phyloP scores from a whole-genome alignment of 2,329 filamentous ascomycete genomes.

The Neofusicoccum ribis region DNA sequence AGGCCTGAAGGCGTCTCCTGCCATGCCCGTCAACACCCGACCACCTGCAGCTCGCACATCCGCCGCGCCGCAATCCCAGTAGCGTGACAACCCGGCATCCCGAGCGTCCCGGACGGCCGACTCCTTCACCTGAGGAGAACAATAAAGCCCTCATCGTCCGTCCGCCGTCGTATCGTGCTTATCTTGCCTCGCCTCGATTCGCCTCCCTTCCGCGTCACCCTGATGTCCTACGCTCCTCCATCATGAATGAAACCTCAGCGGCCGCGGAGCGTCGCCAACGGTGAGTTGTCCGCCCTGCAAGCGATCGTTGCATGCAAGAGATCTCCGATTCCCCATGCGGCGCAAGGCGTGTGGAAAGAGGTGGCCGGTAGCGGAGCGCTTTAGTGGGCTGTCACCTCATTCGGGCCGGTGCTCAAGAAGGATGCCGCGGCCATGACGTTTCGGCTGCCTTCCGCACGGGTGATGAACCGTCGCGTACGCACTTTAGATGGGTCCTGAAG shows the following conservation, averaged over 20 bases:
- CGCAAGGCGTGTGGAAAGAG: neutral
- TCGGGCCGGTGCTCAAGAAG: neutral
- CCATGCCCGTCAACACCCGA: conserved; percentile 1
- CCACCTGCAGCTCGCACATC: neutral
- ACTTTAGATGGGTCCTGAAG: neutral
- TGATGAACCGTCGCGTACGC: neutral
- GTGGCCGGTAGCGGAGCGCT: conserved; percentile 1
- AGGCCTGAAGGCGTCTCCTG: neutral
- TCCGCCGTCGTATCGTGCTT: neutral
- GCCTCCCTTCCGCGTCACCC: neutral
- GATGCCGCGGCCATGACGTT: neutral
- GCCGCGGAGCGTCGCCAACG: neutral
- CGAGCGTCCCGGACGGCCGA: neutral
- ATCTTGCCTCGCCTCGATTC: conserved; percentile 2
- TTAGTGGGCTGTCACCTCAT: conserved; percentile 1
- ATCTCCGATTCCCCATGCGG: conserved; percentile 13
- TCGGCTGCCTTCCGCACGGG: neutral
- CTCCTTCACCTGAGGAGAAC: neutral
- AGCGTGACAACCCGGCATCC: conserved; percentile 9
- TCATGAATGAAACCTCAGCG: neutral
- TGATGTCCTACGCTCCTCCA: neutral
- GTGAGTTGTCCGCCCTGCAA: neutral
- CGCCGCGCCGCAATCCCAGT: neutral
- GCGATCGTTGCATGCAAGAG: neutral
- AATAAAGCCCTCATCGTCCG: conserved; percentile 6